Evolutionary conservation across 345 rosid genomes (phyloP).

Genomic region (Reutealis trisperma): DNA sequence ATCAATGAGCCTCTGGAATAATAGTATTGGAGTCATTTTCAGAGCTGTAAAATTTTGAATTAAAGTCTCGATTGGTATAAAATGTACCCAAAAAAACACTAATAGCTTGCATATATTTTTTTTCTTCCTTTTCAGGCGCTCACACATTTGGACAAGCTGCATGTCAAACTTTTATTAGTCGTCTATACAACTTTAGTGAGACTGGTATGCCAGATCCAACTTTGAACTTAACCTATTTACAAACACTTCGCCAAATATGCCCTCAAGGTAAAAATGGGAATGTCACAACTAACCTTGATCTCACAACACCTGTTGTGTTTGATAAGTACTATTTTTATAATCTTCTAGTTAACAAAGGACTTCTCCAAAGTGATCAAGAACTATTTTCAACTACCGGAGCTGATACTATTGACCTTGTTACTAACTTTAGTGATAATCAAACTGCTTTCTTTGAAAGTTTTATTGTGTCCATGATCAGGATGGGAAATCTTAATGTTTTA

Average conservation of each 20-base stretch:
- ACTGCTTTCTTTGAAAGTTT: slow-evolving; percentile 58
- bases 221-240: slow-evolving; percentile 45
- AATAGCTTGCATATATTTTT: too few species aligned
- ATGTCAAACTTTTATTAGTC: slow-evolving; percentile 29
- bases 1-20: too few species aligned
- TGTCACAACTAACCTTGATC: slow-evolving; percentile 45
- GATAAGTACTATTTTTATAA: slow-evolving; percentile 54
- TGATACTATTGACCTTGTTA: slow-evolving; percentile 40
- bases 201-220: slow-evolving; percentile 50
- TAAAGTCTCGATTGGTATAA: too few species aligned
- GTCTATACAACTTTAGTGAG: slow-evolving; percentile 48
- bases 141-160: slow-evolving; percentile 65
- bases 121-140: slow-evolving; percentile 37
- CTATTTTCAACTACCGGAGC: slow-evolving; percentile 52
- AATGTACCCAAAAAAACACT: too few species aligned
- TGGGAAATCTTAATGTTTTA: slow-evolving; percentile 56
- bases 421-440: slow-evolving; percentile 38
- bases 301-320: slow-evolving; percentile 45
- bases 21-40: too few species aligned
- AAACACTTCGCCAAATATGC: slow-evolving; percentile 42
- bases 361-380: slow-evolving; percentile 62
- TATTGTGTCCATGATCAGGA: slow-evolving; percentile 54
- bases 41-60: too few species aligned
- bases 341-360: slow-evolving; percentile 41
- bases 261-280: slow-evolving; percentile 45